Conservation (phyloP, 345 rosid species). For the Atalantia buxifolia region DNA sequence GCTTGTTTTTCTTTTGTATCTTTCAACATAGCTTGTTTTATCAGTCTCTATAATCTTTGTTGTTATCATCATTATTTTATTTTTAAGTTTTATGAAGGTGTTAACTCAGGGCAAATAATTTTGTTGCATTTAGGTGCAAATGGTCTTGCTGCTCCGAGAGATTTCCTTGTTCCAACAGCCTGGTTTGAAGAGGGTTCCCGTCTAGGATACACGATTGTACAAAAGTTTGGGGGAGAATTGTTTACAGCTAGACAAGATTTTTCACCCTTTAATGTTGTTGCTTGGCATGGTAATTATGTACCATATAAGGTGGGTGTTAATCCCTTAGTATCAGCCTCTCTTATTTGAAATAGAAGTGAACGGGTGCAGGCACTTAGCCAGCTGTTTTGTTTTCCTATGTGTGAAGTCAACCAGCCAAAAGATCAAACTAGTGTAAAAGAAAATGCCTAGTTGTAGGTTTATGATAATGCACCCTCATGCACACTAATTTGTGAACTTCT, state of each 20-base stretch:
- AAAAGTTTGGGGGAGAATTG: constrained; percentile 87
- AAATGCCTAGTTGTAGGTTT: not conserved
- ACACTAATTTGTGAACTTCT: not conserved
- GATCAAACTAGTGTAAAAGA: not conserved
- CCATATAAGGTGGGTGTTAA: constrained; percentile 71
- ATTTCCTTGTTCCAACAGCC: constrained; percentile 81
- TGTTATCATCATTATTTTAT: too few species aligned
- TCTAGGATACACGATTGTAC: constrained; percentile 69
- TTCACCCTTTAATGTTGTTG: constrained; percentile 93
- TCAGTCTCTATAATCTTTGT: not conserved
- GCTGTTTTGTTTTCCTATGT: not conserved
- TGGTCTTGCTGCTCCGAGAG: constrained; percentile 94
- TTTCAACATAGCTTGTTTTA: not conserved
- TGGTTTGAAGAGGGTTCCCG: constrained; percentile 72
- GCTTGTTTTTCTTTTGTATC: not conserved
- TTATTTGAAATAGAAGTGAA: not conserved
- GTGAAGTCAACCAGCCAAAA: not conserved
- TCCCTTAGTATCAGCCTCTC: not conserved
- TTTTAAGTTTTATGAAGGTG: not conserved
- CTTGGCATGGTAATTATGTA: constrained; percentile 98
- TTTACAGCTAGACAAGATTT: constrained; percentile 91
- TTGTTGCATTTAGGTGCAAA: constrained; percentile 63
- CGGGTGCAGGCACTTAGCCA: not conserved
- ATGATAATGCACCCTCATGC: not conserved
- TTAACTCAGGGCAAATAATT: not conserved